A percentile compares a stretch with the other conserved stretches of the same genome.
phyloP scores from a whole-genome alignment of 2,329 filamentous ascomycete species.

The Gnomoniopsis smithogilvyi region DNA sequence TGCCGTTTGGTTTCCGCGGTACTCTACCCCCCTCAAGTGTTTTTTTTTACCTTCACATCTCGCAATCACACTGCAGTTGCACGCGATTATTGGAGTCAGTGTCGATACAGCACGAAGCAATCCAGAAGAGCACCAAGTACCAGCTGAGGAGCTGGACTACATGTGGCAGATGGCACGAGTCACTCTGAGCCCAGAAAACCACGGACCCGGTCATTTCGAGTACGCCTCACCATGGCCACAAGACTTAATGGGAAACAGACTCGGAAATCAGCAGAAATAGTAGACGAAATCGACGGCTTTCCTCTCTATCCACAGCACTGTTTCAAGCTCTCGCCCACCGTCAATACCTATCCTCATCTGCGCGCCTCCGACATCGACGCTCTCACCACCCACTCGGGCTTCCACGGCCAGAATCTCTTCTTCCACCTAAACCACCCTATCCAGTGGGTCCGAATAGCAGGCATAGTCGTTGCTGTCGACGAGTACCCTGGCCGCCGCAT shows the following conservation, averaged over 20 bases:
- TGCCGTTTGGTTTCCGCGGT: no score
- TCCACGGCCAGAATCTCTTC: constrained; percentile 54
- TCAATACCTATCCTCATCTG: constrained; percentile 57
- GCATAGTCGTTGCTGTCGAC: constrained; percentile 64
- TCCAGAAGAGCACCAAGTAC: no score
- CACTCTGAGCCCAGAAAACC: neutral
- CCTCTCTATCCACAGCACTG: constrained; percentile 59
- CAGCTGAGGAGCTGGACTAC: no score
- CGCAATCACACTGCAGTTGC: no score
- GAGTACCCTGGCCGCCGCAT: constrained; percentile 44
- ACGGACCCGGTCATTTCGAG: neutral
- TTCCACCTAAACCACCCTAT: constrained; percentile 75
- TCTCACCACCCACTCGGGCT: constrained; percentile 46
- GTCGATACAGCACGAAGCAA: no score
- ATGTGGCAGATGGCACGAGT: no score
- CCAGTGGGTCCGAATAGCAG: constrained; percentile 69
- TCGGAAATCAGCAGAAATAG: neutral
- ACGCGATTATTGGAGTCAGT: no score
- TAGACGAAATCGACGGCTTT: constrained; percentile 4
- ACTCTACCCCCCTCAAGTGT: no score
- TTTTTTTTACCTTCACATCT: no score
- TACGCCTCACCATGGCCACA: neutral
- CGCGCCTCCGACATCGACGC: constrained; percentile 46
- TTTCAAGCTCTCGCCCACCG: constrained; percentile 60
- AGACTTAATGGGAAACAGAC: neutral